Percentiles rank a stretch among this genome's conserved stretches.
Conservation (phyloP, 331 rosid genomes). For the Rosa hybrid region DNA sequence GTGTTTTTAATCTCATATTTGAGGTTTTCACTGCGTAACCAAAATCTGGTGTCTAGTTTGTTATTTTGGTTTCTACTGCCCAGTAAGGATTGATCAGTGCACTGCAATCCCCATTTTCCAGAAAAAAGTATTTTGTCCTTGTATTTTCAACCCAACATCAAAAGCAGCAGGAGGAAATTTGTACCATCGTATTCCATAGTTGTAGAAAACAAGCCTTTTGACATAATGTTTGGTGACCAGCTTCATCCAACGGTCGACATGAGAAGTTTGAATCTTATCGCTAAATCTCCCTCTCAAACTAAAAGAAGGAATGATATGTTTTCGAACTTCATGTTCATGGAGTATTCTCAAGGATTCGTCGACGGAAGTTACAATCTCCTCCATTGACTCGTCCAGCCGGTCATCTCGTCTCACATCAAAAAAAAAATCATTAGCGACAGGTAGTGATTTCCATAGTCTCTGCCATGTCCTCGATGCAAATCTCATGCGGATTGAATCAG, state of each 20-base stretch:
- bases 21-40: too few species aligned
- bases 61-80: too few species aligned
- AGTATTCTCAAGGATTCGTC: neutral
- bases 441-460: neutral
- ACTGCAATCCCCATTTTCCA: too few species aligned
- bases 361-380: neutral
- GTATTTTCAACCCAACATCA: neutral
- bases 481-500: neutral
- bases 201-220: neutral
- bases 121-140: too few species aligned
- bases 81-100: too few species aligned
- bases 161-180: neutral
- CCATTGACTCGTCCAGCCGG: neutral
- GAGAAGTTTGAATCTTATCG: neutral
- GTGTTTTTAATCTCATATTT: too few species aligned
- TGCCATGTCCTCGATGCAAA: neutral
- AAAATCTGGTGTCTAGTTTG: too few species aligned
- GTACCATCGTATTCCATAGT: neutral
- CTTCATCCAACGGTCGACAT: neutral
- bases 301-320: neutral
- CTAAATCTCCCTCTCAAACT: neutral
- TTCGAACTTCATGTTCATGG: neutral
- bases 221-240: neutral
- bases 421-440: neutral
- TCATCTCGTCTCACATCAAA: neutral